A percentile compares a stretch with the other conserved stretches of the same genome.
Conservation (phyloP, 208 protist species). For the Trypanosoma caninum region DNA sequence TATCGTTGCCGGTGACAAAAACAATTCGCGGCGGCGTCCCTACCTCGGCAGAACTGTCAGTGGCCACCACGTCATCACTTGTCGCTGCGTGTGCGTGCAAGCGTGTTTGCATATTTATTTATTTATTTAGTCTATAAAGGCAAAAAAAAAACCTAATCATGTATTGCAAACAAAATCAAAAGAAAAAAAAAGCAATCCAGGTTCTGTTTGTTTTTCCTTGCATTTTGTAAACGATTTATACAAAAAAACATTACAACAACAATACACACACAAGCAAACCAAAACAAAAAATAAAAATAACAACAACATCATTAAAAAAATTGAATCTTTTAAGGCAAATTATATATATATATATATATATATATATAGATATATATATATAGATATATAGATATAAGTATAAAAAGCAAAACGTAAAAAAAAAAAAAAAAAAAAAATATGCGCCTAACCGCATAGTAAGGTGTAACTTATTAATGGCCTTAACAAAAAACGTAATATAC, state of each 20-base stretch:
- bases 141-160: no score
- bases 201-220: neutral
- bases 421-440: neutral
- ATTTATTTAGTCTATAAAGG: neutral
- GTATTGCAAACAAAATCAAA: neutral
- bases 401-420: neutral
- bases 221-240: no score
- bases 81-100: neutral
- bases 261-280: no score
- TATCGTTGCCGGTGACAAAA: constrained; percentile 97
- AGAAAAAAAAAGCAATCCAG: neutral
- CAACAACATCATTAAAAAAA: no score
- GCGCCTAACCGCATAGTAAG: neutral
- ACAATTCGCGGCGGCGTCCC: constrained; percentile 16
- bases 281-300: no score
- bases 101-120: neutral
- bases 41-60: neutral
- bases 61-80: neutral
- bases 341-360: no score
- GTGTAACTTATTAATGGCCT: neutral
- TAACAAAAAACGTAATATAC: no score
- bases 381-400: neutral
- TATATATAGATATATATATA: no score
- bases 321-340: no score
- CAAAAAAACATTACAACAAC: no score